Evolutionary conservation across 805 yeast species (phyloP), one percentile per base, ranked within the genome.

Genomic region (Torulaspora maleeae): DNA sequence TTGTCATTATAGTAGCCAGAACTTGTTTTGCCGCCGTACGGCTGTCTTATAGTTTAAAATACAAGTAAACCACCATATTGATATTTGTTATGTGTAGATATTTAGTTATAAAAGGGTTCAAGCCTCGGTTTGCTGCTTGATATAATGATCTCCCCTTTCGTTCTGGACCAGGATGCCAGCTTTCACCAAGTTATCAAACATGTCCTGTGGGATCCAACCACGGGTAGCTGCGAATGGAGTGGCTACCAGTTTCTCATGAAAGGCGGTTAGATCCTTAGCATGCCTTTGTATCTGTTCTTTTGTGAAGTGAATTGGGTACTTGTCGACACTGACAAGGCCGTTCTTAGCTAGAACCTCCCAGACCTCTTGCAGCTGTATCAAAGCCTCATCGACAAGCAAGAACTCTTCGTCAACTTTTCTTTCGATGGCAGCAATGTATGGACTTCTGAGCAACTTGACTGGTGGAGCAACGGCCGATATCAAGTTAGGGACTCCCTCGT

Each of bases 161-260:
- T 74, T 75, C 50, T 80, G 75, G 43, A 77, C 79, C 45, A 91
- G 71, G 45, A 83, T 72, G 0, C 91, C 93, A 49, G 81, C 81
- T 16, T 79, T 78, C 33, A 80, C 66, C 56, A 87, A 72, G 39
- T 77, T 77, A 27, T 79, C 83, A 60, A 91, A 90, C 84, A 88
- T 80, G 61, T 88, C 95, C 61, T 88, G 96, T 13, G 98, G 96
- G 46, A 93, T 77, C 96, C 97, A 91, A 4, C 96, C 96, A 44
- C 86, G 84, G 19, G 96, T 85, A 38, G 91, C 91, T 25, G 86
- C 83, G 66, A 88, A 90, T 34, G 97, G 96, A 41, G 80, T 75
- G 5, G 81, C 72, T 29, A 83, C 75, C 38, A 85, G 67, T 54
- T 78, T 80, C 51, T 77, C 69, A 66, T 87, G 91, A 70, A 86